phyloP scores from a whole-genome alignment of 139 green algal species.

The Closterium sp. region DNA sequence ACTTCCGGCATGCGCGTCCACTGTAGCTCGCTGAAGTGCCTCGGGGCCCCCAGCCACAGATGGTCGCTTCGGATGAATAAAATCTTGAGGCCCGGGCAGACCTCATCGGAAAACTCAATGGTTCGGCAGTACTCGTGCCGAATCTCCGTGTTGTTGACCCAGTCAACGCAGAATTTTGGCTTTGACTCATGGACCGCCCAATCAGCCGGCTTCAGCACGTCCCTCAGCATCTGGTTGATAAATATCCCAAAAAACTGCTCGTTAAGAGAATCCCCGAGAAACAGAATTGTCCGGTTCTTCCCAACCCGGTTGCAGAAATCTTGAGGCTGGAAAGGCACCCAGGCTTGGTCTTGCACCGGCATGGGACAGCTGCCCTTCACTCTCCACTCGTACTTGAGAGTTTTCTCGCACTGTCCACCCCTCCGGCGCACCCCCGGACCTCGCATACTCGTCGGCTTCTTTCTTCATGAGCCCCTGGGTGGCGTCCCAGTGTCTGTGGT shows the following conservation, averaged over 20 bases:
- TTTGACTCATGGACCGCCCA: not conserved
- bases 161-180: not conserved
- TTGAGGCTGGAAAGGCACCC: not conserved
- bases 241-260: not conserved
- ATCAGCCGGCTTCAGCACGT: not conserved
- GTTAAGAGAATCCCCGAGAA: not conserved
- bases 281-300: not conserved
- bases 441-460: not conserved
- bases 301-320: constrained; percentile 2
- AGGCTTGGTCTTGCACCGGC: not conserved
- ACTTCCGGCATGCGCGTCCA: not conserved
- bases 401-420: not conserved
- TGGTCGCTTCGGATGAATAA: not conserved
- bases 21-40: not conserved
- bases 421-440: not conserved
- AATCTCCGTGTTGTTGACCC: not conserved
- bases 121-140: not conserved
- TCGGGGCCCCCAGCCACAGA: not conserved
- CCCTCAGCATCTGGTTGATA: constrained; percentile 5
- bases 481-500: not conserved
- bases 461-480: not conserved
- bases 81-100: not conserved
- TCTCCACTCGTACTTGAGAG: not conserved
- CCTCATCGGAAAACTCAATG: not conserved
- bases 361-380: not conserved